Evolutionary conservation across 2,329 filamentous ascomycete species (phyloP).

Genomic region (Truncatella angustata): DNA sequence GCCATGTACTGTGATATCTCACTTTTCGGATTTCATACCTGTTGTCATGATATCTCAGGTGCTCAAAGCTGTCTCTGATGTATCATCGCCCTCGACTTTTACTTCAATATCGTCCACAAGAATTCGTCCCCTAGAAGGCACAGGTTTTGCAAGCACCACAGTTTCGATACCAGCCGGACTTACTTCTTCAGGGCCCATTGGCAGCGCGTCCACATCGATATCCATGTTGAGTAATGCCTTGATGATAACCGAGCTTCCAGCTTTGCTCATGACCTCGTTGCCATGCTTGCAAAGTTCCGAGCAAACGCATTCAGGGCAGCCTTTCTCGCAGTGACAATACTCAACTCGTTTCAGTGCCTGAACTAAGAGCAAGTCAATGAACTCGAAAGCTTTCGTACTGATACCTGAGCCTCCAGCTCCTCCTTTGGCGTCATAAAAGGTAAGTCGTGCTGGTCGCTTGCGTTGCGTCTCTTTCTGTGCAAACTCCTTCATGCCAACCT

Average conservation of each 20-base stretch:
- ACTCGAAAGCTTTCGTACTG: conserved; percentile 90
- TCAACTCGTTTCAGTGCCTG: conserved; percentile 77
- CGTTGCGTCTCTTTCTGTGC: conserved; percentile 65
- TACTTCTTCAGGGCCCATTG: conserved; percentile 76
- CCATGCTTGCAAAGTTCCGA: conserved; percentile 80
- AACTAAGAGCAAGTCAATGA: conserved; percentile 73
- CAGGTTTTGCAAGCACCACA: conserved; percentile 68
- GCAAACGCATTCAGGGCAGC: conserved; percentile 88
- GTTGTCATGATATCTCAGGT: not conserved
- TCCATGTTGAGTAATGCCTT: conserved; percentile 71
- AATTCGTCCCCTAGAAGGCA: conserved; percentile 42
- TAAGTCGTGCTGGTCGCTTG: conserved; percentile 83
- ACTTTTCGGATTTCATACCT: too few relatives aligned
- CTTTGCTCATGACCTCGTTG: conserved; percentile 93
- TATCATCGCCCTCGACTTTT: conserved; percentile 20
- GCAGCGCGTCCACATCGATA: conserved; percentile 79
- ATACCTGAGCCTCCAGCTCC: conserved; percentile 82
- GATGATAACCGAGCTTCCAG: conserved; percentile 78
- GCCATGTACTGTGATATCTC: too few relatives aligned
- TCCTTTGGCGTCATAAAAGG: conserved; percentile 94
- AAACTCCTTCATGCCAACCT: conserved; percentile 84
- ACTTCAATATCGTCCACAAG: conserved; percentile 22
- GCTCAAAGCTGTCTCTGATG: not conserved
- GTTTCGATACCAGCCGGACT: conserved; percentile 77
- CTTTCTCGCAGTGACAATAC: conserved; percentile 71